Evolutionary conservation across 257 asterid species (phyloP), one percentile per base, ranked within the genome.

Genomic region (Solanum megistacrolobum): DNA sequence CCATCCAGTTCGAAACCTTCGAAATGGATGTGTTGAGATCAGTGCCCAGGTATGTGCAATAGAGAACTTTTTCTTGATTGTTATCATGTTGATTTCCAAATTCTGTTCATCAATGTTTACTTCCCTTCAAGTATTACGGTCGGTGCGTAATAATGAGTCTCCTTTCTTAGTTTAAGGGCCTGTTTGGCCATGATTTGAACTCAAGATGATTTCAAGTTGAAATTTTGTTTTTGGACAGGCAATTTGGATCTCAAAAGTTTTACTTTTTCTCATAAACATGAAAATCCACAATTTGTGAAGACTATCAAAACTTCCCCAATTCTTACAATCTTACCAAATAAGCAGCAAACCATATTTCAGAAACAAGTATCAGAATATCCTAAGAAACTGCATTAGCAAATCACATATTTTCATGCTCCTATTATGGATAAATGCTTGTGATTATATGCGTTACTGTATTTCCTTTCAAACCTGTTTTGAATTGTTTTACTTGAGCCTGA

Each of bases 1-100:
- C 88, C 99, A 96, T 88, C 99, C 99, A 11, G 99, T 97, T 62
- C 96, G 98, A 73, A 95, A 97, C 89, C 91, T 92, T 87, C 92
- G 92, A 85, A 95, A 92, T 89, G 96, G 94, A 29, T 92, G 94
- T 69, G 99, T 97, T 86, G 99, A 97, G 91, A 96, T 97, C 85
- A 96, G 99, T 89, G 98, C 98, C 35, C 99, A 97, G 98, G 99
- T 97, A 74, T 84, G 89, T 88, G 88, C 46, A 58, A 69, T 86
- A 48, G 86, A 38, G 66, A n/a, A 73, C 38, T 23, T 16, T 75
- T 5, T 52, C n/a, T 83, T 83, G 38, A 62, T 32, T 2, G 10
- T 12, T 35, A 12, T 27, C 76, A 38, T 72, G 34, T 52, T 36
- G 34, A 55, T 73, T 88, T 25, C 79, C 55, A 71, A 43, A 13